These are phyloP conservation scores for Cytospora chrysosperma DNA, from an alignment of 2,329 filamentous ascomycete genomes.

Conservation along the genomic window DNA sequence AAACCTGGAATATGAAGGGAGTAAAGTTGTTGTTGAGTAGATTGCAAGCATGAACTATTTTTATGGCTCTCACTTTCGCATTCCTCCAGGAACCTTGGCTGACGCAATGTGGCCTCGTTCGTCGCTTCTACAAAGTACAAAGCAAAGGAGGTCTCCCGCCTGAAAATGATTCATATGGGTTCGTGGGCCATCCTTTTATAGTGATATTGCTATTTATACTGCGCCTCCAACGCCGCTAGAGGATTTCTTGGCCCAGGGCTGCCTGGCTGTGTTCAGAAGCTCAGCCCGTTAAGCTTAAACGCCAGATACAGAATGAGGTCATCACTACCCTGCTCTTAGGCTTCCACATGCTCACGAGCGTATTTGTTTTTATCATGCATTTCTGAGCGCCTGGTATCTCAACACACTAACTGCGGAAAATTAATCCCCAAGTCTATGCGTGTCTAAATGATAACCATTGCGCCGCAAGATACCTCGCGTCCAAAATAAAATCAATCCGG, in stretches of 20 bases:
- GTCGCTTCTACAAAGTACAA: neutral
- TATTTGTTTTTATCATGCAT: too few relatives aligned
- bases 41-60: neutral
- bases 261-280: neutral
- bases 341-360: too few relatives aligned
- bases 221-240: neutral
- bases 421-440: too few relatives aligned
- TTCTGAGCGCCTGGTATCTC: too few relatives aligned
- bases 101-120: constrained; percentile 1
- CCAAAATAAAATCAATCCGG: too few relatives aligned
- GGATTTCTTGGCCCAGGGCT: neutral
- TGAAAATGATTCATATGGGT: too few relatives aligned
- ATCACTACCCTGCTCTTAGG: too few relatives aligned
- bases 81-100: neutral
- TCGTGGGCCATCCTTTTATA: neutral
- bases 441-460: too few relatives aligned
- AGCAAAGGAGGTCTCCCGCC: neutral
- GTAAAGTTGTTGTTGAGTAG: neutral
- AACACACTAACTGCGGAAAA: too few relatives aligned
- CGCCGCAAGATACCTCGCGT: too few relatives aligned
- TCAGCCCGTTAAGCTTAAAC: too few relatives aligned
- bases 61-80: neutral
- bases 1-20: neutral
- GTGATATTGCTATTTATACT: neutral
- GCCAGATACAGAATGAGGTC: too few relatives aligned